Percentiles rank a stretch among this genome's conserved stretches.
phyloP scores from a whole-genome alignment of 2,329 filamentous ascomycete species.

The Aspergillus sp. region DNA sequence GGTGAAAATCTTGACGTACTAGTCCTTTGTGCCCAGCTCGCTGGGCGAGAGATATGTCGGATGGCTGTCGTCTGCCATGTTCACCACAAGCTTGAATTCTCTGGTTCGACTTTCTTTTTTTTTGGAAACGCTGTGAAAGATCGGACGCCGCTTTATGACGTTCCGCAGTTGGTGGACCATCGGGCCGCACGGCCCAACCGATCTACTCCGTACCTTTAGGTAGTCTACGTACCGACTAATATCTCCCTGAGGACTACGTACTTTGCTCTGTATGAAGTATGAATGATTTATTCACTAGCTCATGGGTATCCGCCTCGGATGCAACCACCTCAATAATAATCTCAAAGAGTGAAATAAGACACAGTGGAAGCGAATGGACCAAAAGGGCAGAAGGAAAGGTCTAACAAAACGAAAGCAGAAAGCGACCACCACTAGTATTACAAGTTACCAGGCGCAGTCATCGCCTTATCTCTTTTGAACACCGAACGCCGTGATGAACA shows the following conservation, averaged over 20 bases:
- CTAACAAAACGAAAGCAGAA: conserved; percentile 1
- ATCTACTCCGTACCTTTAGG: not conserved
- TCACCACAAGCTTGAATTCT: too few species aligned
- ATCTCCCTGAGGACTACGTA: too few species aligned
- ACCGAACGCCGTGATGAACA: conserved; percentile 26
- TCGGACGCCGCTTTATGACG: not conserved
- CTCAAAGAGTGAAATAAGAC: conserved; percentile 15
- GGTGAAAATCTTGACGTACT: conserved; percentile 57
- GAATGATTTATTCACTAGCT: conserved; percentile 12
- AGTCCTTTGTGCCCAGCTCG: conserved; percentile 83
- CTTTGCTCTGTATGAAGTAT: too few species aligned
- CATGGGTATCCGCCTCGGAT: conserved; percentile 19
- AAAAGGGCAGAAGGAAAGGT: not conserved
- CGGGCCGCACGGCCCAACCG: not conserved
- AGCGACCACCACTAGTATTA: conserved; percentile 31
- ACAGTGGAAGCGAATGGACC: conserved; percentile 13
- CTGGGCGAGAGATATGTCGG: conserved; percentile 73
- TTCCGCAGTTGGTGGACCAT: not conserved
- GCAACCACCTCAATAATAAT: conserved; percentile 13
- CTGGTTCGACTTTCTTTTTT: not conserved
- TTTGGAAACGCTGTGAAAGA: too few species aligned
- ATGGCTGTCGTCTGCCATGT: conserved; percentile 33
- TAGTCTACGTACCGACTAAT: too few species aligned
- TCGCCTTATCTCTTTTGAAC: conserved; percentile 26
- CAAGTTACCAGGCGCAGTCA: conserved; percentile 28